Conservation (phyloP, 345 rosid species). For the Camelina sativa region DNA sequence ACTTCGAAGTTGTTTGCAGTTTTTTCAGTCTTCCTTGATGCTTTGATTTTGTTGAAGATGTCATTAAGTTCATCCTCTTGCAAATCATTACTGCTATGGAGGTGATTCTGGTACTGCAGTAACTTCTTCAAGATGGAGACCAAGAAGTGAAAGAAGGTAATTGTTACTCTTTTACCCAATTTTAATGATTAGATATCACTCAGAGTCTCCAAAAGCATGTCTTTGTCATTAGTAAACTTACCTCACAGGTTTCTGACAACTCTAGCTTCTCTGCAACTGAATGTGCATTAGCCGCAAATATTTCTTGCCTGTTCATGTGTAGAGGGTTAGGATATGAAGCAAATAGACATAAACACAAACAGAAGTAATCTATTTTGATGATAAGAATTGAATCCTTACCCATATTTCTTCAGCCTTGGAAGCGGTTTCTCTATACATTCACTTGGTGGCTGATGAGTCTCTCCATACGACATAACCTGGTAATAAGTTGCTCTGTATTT, state of each 20-base stretch:
- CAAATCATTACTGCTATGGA: conserved; percentile 52
- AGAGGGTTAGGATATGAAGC: background rate
- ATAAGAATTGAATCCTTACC: conserved; percentile 28
- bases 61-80: conserved; percentile 37
- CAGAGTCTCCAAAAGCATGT: background rate
- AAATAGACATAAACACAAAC: conserved; percentile 6
- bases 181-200: background rate
- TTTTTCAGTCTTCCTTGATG: conserved; percentile 37
- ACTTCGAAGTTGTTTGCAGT: conserved; percentile 13
- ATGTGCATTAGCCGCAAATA: conserved; percentile 6
- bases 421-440: conserved; percentile 34
- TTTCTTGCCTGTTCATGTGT: conserved; percentile 32
- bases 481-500: conserved; percentile 78
- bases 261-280: conserved; percentile 37
- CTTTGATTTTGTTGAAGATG: conserved; percentile 38
- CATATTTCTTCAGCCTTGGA: background rate
- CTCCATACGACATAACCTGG: conserved; percentile 65
- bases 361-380: background rate
- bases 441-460: conserved; percentile 44
- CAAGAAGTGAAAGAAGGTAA: conserved; percentile 18
- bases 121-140: conserved; percentile 21
- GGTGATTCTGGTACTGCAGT: conserved; percentile 52
- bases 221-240: conserved; percentile 10
- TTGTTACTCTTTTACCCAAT: background rate
- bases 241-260: conserved; percentile 39